Percentiles rank a stretch among this genome's conserved stretches.
phyloP scores from a whole-genome alignment of 1,139 yeast species.

The Hemisphaericaspora xylofermentans region DNA sequence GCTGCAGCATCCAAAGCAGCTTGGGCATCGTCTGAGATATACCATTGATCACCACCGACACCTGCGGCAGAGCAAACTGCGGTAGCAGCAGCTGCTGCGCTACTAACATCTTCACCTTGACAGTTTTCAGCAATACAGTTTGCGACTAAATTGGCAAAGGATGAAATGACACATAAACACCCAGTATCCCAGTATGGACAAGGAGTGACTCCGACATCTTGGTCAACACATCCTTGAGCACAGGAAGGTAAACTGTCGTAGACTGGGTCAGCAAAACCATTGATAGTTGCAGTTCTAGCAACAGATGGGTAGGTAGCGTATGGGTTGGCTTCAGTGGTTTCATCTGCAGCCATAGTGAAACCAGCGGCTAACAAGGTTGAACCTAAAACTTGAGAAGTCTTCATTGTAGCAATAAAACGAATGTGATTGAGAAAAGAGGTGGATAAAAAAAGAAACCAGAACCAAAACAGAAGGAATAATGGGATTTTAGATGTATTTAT shows the following conservation, averaged over 20 bases:
- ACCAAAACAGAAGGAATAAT: no score
- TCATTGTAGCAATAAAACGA: neutral
- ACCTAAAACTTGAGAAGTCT: constrained; percentile 1
- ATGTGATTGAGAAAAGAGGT: neutral
- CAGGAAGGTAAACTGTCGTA: constrained; percentile 28
- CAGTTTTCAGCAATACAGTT: constrained; percentile 31
- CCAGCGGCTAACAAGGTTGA: constrained; percentile 4
- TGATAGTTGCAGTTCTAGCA: constrained; percentile 38
- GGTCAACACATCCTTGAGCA: constrained; percentile 28
- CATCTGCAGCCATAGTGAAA: constrained; percentile 5
- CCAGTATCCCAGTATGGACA: constrained; percentile 45
- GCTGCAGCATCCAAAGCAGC: constrained; percentile 12
- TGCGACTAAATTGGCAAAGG: constrained; percentile 27
- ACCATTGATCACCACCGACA: constrained; percentile 27
- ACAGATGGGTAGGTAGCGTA: constrained; percentile 37
- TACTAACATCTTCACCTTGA: constrained; percentile 22
- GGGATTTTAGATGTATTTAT: no score
- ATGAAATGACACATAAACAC: constrained; percentile 37
- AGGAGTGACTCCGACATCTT: constrained; percentile 26
- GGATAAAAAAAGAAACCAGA: constrained; percentile 1
- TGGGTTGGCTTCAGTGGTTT: constrained; percentile 6
- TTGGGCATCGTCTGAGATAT: constrained; percentile 19
- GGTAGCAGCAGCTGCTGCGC: constrained; percentile 25
- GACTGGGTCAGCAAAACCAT: constrained; percentile 44
- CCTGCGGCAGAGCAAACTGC: constrained; percentile 30